A percentile compares a stretch with the other conserved stretches of the same genome.
These are phyloP conservation scores for Rhizophora apiculata DNA, from an alignment of 345 rosid species.

Conservation along the genomic window DNA sequence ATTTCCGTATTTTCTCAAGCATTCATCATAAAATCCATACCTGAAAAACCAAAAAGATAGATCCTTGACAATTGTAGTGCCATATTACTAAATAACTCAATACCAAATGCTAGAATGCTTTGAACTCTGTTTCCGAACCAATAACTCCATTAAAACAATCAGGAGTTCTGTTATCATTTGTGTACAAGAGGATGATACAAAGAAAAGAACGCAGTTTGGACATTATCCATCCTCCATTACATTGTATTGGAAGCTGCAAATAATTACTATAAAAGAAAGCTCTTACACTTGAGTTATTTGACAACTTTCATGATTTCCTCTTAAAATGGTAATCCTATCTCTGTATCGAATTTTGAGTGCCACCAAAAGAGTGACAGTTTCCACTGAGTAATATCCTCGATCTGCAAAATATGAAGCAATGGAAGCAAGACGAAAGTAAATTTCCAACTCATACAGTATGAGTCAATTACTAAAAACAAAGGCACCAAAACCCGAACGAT, in stretches of 20 bases:
- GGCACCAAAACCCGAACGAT: not conserved
- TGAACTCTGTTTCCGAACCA: not conserved
- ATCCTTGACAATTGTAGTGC: not conserved
- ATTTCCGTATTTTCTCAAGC: slow-evolving; percentile 37
- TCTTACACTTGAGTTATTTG: slow-evolving; percentile 41
- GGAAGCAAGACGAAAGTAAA: too few species aligned
- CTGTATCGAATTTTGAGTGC: slow-evolving; percentile 35
- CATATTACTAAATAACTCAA: not conserved
- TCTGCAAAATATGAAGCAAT: slow-evolving; percentile 15
- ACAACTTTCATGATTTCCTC: slow-evolving; percentile 39
- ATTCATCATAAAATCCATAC: slow-evolving; percentile 37
- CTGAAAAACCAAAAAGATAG: slow-evolving; percentile 16
- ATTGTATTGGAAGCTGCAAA: not conserved
- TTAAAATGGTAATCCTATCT: slow-evolving; percentile 35
- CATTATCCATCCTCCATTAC: not conserved
- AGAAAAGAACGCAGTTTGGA: not conserved
- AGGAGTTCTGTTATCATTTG: not conserved
- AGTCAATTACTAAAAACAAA: not conserved
- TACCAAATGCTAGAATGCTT: not conserved
- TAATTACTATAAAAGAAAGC: not conserved
- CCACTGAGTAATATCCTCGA: slow-evolving; percentile 39
- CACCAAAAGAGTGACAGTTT: slow-evolving; percentile 37
- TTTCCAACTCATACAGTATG: not conserved
- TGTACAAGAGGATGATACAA: not conserved
- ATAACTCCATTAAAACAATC: not conserved